Conservation (phyloP, 176 grass and related monocot species). For the Carex myosuroides region DNA sequence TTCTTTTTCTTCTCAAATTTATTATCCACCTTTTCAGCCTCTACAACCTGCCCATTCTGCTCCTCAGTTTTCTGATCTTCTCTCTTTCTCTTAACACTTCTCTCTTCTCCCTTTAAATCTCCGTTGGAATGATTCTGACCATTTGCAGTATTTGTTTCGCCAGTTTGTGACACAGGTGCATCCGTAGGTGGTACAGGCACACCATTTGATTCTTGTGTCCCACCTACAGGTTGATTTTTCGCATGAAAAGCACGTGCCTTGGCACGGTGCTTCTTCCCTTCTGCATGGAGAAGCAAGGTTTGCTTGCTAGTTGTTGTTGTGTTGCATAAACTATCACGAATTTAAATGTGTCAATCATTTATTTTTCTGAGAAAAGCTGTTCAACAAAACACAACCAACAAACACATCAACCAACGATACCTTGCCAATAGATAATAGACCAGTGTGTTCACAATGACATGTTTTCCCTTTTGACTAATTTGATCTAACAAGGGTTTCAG, state of each 20-base stretch:
- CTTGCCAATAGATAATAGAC: not conserved
- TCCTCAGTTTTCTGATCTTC: slow-evolving; percentile 27
- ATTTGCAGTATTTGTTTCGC: slow-evolving; percentile 28
- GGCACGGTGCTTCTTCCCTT: slow-evolving; percentile 96
- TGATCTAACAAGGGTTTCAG: not conserved
- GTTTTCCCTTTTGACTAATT: not conserved
- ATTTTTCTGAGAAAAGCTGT: not conserved
- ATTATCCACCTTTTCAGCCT: slow-evolving; percentile 30
- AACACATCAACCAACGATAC: not conserved
- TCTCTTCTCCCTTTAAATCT: slow-evolving; percentile 20
- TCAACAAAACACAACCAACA: not conserved
- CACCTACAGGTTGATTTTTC: slow-evolving; percentile 43
- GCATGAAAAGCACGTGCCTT: slow-evolving; percentile 89
- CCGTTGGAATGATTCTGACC: not conserved
- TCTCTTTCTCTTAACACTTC: slow-evolving; percentile 61
- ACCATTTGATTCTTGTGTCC: slow-evolving; percentile 30
- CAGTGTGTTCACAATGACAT: not conserved
- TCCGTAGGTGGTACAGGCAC: slow-evolving; percentile 19
- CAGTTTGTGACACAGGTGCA: slow-evolving; percentile 18
- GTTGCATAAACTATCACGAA: slow-evolving; percentile 67
- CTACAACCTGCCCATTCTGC: slow-evolving; percentile 35
- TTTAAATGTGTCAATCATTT: not conserved
- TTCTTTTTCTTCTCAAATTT: slow-evolving; percentile 39
- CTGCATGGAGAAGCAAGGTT: slow-evolving; percentile 69
- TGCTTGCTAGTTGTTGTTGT: slow-evolving; percentile 87